Conservation (phyloP, 1,284 basidiomycete genomes). For the Austroboletus niveus region DNA sequence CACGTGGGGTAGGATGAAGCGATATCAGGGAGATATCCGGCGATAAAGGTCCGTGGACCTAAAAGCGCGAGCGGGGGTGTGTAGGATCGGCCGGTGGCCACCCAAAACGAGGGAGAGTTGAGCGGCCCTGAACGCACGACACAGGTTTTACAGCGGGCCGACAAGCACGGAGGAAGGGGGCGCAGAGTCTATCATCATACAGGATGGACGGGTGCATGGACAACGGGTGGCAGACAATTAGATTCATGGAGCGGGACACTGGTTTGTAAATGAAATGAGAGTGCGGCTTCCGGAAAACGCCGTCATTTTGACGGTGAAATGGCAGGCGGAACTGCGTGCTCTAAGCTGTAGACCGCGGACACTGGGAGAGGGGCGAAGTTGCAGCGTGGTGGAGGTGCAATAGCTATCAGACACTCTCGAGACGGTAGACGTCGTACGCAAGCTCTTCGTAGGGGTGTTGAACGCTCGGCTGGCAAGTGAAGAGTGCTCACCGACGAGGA, state of each 20-base stretch:
- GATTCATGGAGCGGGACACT: conserved; percentile 27
- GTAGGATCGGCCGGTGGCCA: neutral
- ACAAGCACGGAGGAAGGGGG: conserved; percentile 19
- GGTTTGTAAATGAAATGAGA: conserved; percentile 28
- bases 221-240: conserved; percentile 31
- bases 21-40: conserved; percentile 29
- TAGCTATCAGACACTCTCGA: conserved; percentile 35
- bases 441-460: no score
- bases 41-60: conserved; percentile 30
- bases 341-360: conserved; percentile 7
- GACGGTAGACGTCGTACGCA: no score
- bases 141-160: conserved; percentile 13
- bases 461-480: conserved; percentile 8
- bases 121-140: neutral
- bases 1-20: conserved; percentile 19
- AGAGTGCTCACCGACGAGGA: neutral
- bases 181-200: conserved; percentile 8
- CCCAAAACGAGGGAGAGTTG: no score
- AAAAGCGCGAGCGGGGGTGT: neutral
- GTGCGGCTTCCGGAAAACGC: conserved; percentile 24
- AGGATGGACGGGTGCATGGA: conserved; percentile 19
- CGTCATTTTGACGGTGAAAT: conserved; percentile 24
- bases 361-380: conserved; percentile 1
- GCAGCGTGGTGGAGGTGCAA: conserved; percentile 3
- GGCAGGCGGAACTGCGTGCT: conserved; percentile 18